Evolutionary conservation across 2,329 filamentous ascomycete species (phyloP).

Genomic region (Paecilomyces sp.): DNA sequence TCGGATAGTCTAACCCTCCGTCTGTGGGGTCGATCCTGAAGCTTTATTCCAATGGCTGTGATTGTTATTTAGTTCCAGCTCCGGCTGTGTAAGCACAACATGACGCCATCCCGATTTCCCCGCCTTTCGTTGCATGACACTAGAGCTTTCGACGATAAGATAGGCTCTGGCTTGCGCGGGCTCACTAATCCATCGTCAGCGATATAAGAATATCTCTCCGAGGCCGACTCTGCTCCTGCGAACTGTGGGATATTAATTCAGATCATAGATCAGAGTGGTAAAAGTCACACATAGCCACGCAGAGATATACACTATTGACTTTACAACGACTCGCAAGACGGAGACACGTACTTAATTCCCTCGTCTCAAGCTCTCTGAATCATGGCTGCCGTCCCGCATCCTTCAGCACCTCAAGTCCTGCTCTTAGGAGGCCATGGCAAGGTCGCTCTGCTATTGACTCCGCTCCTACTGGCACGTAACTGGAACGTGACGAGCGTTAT

Average conservation of each 20-base stretch:
- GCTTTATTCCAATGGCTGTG: no score
- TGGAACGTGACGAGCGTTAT: constrained; percentile 77
- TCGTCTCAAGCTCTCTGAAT: neutral
- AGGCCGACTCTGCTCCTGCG: neutral
- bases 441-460: constrained; percentile 66
- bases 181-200: neutral
- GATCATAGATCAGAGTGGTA: neutral
- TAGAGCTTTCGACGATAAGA: neutral
- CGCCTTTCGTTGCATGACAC: neutral
- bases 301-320: neutral
- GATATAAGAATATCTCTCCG: neutral
- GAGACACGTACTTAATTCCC: no score
- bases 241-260: neutral
- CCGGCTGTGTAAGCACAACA: neutral
- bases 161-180: neutral
- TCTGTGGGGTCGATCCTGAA: neutral
- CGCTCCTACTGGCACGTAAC: constrained; percentile 63
- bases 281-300: neutral
- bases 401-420: constrained; percentile 46
- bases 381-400: neutral
- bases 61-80: neutral
- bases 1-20: neutral
- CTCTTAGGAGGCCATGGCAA: constrained; percentile 79
- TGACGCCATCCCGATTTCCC: neutral
- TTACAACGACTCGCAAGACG: no score